These are phyloP conservation scores for Thelonectria blattea DNA, from an alignment of 2,329 filamentous ascomycete genomes.

Conservation along the genomic window DNA sequence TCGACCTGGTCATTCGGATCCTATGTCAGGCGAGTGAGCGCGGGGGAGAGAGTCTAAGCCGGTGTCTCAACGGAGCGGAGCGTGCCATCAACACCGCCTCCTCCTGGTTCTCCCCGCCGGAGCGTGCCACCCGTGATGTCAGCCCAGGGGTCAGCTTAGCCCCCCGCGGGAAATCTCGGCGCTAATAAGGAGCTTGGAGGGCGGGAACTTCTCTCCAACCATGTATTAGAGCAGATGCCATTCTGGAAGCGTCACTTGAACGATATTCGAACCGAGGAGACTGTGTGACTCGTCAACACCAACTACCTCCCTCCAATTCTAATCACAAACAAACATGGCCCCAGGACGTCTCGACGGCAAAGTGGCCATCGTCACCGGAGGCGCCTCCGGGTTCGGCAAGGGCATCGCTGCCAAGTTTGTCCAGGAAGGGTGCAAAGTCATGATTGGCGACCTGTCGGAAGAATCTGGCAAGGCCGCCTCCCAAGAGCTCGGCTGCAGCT, in stretches of 20 bases:
- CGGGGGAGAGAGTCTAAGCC: no score
- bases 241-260: neutral
- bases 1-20: no score
- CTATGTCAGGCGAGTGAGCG: no score
- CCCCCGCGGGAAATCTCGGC: neutral
- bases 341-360: conserved; percentile 48
- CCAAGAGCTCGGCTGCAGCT: conserved; percentile 50
- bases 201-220: neutral
- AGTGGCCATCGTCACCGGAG: conserved; percentile 56
- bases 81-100: neutral
- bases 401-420: conserved; percentile 66
- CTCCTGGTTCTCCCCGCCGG: conserved; percentile 17
- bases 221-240: neutral
- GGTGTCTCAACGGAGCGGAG: neutral
- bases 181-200: neutral
- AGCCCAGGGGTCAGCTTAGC: neutral
- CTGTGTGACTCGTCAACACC: neutral
- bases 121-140: conserved; percentile 16
- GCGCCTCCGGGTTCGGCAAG: conserved; percentile 67
- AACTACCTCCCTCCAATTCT: neutral
- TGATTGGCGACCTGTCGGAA: conserved; percentile 67
- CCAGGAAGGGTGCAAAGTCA: conserved; percentile 63
- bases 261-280: neutral
- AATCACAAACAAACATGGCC: conserved; percentile 25
- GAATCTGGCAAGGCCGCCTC: conserved; percentile 57